phyloP scores from a whole-genome alignment of 176 grass and related monocot genomes.

The Stipa capillata region DNA sequence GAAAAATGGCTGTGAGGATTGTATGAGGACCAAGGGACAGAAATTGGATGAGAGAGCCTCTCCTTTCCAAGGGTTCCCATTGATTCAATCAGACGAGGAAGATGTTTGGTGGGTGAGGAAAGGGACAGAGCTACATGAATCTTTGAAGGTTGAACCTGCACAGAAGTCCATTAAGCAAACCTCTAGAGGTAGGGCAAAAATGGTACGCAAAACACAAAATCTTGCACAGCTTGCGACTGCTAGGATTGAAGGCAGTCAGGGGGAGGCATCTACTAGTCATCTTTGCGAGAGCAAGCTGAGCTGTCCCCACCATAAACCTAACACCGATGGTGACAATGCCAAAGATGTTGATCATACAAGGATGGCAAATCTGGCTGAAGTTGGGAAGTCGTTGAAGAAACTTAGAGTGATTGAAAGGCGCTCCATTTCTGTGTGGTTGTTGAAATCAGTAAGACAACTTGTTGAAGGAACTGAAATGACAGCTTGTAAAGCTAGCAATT shows the following conservation, averaged over 20 bases:
- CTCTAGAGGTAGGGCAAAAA: constrained; percentile 80
- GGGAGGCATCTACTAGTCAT: constrained; percentile 97
- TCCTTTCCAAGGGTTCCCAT: constrained; percentile 50
- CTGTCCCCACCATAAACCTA: constrained; percentile 82
- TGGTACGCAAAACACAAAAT: constrained; percentile 83
- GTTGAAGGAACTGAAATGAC: constrained; percentile 75
- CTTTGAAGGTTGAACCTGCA: constrained; percentile 59
- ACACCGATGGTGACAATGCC: constrained; percentile 45
- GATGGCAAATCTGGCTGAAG: constrained; percentile 46
- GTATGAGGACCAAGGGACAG: constrained; percentile 62
- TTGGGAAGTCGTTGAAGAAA: constrained; percentile 71
- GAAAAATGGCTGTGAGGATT: constrained; percentile 78
- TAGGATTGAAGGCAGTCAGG: constrained; percentile 91
- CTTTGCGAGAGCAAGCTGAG: constrained; percentile 85
- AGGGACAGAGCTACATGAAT: constrained; percentile 72
- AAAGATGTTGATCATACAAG: constrained; percentile 57
- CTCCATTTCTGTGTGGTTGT: constrained; percentile 84
- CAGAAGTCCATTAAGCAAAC: constrained; percentile 62
- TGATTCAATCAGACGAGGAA: constrained; percentile 72
- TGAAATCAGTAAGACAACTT: constrained; percentile 81
- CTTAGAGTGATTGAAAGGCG: constrained; percentile 88
- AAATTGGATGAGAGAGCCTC: constrained; percentile 55
- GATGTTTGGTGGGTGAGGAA: constrained; percentile 97
- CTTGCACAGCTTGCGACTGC: constrained; percentile 84
- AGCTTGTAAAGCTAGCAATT: constrained; percentile 57